phyloP scores from a whole-genome alignment of 2,329 filamentous ascomycete genomes.

The Knoxdaviesia proteae region DNA sequence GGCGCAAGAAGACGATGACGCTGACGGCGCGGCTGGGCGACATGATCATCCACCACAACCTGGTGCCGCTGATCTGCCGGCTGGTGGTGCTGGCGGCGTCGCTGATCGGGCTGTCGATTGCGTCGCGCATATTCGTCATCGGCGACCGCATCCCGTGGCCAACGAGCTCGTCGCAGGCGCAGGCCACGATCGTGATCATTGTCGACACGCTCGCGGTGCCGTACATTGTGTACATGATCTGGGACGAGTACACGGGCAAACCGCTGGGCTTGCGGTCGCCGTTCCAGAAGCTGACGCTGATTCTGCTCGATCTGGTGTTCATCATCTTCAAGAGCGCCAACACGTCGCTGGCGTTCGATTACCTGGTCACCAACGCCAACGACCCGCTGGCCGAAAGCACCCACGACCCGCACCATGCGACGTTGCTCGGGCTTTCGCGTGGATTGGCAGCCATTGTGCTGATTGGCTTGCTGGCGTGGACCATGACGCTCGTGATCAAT shows the following conservation, averaged over 20 bases:
- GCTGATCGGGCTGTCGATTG: constrained; percentile 58
- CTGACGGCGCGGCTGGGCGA: constrained; percentile 40
- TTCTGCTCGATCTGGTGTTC: constrained; percentile 84
- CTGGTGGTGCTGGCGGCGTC: constrained; percentile 69
- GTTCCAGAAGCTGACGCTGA: constrained; percentile 68
- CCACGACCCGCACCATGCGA: constrained; percentile 2
- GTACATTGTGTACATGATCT: constrained; percentile 85
- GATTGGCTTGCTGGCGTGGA: constrained; percentile 72
- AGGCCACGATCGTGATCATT: constrained; percentile 71
- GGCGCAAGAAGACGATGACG: constrained; percentile 11
- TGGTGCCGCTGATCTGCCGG: constrained; percentile 70
- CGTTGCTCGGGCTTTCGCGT: constrained; percentile 21
- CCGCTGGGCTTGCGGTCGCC: constrained; percentile 72
- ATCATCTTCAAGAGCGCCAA: constrained; percentile 96
- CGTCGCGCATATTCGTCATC: constrained; percentile 49
- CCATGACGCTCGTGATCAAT: constrained; percentile 74
- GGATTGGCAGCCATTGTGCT: constrained; percentile 61
- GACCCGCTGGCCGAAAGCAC: constrained; percentile 2
- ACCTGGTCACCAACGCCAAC: constrained; percentile 44
- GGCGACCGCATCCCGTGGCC: constrained; percentile 12
- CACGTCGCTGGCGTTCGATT: constrained; percentile 71
- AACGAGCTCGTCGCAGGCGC: constrained; percentile 38
- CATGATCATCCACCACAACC: constrained; percentile 55
- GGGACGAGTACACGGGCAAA: constrained; percentile 88
- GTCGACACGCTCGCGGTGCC: constrained; percentile 77